Base-by-base conservation (phyloP, 176 grass and related monocot species). In the Hordeum vulgare region DNA sequence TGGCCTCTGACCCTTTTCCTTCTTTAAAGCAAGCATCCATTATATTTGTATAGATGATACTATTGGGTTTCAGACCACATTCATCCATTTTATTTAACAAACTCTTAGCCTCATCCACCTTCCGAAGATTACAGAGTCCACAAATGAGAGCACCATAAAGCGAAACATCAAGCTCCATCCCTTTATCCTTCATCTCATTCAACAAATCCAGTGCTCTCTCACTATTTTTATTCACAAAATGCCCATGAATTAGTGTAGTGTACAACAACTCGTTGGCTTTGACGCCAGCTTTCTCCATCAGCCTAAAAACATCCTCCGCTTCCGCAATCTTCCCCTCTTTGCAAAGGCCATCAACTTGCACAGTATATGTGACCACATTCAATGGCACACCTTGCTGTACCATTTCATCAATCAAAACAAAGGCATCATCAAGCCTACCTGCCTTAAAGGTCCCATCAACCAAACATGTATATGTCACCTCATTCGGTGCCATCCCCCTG, bases 401-500 rank as follows among this genome's bases (percentile, higher is more conserved):
- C 96, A 98, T 98, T 93, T 94, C 96, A 90, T 95, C 68, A 0
- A 95, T 80, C 77, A 98, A 68, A 75, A 90, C 66, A 25, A 91
- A 79, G 31, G 91, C 91, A 77, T 98, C 91, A 56, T 44, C 68
- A 83, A 90, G 88, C 83, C 89, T 93, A 15, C 91, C 91, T 42
- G 77, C 87, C 88, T 95, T 98, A 85, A 78, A 95, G 44, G 82
- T 93, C 17, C 91, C 93, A 81, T 98, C 96, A 47, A 98, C 81
- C 69, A 98, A 86, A 61, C 90, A 95, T 41, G 93, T 93, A 78
- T 95, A 98, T 0, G 91, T 98, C 76, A 95, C 90, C 89, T 94
- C 96, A 92, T 98, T 95, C 8, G 91, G 93, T 15, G n/a, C 75
- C 85, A 98, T 76, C 6, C 91, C 93, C 81, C 87, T 93, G 17